Evolutionary conservation across 306 rosid species (phyloP).

Genomic region (Benincasa hispida): DNA sequence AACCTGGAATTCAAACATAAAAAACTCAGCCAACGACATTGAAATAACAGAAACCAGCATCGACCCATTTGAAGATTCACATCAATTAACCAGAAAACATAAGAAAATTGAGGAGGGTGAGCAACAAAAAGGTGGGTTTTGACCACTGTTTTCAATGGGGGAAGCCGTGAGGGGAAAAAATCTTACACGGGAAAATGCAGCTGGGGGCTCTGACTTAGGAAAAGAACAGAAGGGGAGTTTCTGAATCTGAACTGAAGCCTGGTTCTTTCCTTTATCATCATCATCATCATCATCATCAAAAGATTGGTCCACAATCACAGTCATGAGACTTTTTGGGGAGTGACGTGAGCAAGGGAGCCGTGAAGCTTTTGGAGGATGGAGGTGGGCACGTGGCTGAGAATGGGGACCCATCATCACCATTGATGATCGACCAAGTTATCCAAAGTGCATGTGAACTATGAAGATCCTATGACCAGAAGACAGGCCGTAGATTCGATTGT

Average conservation of each 20-base stretch:
- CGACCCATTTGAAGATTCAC: background rate
- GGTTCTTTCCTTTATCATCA: background rate
- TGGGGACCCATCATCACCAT: constrained; percentile 26
- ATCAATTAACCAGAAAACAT: background rate
- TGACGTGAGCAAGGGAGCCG: constrained; percentile 43
- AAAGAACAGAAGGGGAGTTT: background rate
- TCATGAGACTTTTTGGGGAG: constrained; percentile 13
- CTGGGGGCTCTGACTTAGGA: background rate
- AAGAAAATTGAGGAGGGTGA: background rate
- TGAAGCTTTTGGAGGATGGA: constrained; percentile 82
- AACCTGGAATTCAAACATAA: background rate
- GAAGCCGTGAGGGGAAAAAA: background rate
- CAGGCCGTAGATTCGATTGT: background rate
- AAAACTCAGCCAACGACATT: background rate
- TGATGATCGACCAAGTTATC: constrained; percentile 21
- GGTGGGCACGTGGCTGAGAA: constrained; percentile 23
- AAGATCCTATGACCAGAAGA: background rate
- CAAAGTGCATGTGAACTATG: constrained; percentile 16
- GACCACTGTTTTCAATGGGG: too few species aligned
- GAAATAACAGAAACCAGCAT: background rate
- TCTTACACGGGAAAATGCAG: constrained; percentile 7
- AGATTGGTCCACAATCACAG: background rate
- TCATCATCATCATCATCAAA: background rate
- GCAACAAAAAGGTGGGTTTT: background rate
- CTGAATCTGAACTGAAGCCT: background rate